phyloP scores from a whole-genome alignment of 2,329 filamentous ascomycete genomes.

The Aspergillus candidus region DNA sequence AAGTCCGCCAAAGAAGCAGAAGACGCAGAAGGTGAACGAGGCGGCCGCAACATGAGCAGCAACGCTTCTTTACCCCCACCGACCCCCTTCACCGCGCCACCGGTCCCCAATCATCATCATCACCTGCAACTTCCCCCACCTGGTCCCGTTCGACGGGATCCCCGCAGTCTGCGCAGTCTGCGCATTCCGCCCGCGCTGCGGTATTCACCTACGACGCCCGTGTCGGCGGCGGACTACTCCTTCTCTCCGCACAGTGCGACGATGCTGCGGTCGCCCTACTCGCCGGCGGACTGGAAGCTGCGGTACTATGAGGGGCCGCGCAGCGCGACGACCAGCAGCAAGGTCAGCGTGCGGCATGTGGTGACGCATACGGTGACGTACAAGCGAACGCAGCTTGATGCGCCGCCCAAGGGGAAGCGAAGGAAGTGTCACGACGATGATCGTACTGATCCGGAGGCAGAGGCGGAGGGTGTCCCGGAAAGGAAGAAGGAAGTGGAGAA shows the following conservation, averaged over 20 bases:
- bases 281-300: constrained; percentile 73
- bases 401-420: constrained; percentile 87
- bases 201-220: constrained; percentile 51
- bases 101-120: constrained; percentile 4
- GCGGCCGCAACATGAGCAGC: background rate
- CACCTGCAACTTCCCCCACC: too few relatives aligned
- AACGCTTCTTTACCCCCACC: constrained; percentile 56
- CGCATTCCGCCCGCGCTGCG: constrained; percentile 72
- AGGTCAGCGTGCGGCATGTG: constrained; percentile 74
- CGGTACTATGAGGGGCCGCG: constrained; percentile 57
- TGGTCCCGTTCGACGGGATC: constrained; percentile 47
- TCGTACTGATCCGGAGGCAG: background rate
- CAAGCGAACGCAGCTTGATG: constrained; percentile 68
- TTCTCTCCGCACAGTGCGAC: constrained; percentile 54
- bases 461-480: background rate
- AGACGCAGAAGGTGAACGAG: too few relatives aligned
- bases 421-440: constrained; percentile 51
- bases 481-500: too few relatives aligned
- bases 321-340: constrained; percentile 51
- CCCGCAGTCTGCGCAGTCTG: constrained; percentile 53
- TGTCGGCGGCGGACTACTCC: constrained; percentile 45
- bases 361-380: constrained; percentile 93
- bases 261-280: constrained; percentile 65
- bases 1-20: too few relatives aligned
- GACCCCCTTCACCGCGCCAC: constrained; percentile 55